Conservation (phyloP, 75 land plant species). For the Chamaecyparis obtusa region DNA sequence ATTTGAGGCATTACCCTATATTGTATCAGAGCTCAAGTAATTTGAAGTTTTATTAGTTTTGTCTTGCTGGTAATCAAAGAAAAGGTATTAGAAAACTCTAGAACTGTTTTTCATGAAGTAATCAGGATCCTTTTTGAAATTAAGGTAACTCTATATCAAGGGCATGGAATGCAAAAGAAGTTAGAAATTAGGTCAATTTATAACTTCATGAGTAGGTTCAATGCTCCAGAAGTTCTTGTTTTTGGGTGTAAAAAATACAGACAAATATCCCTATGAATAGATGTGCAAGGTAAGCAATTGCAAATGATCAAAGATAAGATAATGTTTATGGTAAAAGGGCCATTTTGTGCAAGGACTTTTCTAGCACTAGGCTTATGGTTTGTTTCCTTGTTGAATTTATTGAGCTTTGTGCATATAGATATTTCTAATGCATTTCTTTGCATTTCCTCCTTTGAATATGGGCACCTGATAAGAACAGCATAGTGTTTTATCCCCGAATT, state of each 20-base stretch:
- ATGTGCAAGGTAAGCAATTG: not conserved
- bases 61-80: not conserved
- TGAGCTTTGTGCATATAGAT: not conserved
- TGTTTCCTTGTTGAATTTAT: not conserved
- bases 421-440: not conserved
- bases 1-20: not conserved
- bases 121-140: not conserved
- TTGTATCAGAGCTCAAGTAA: not conserved
- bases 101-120: not conserved
- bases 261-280: not conserved
- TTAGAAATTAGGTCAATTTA: not conserved
- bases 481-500: not conserved
- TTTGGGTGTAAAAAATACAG: not conserved
- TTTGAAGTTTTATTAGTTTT: not conserved
- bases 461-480: not conserved
- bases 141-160: not conserved
- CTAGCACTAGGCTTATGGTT: not conserved
- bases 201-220: not conserved
- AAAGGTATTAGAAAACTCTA: not conserved
- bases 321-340: not conserved
- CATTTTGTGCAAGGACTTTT: not conserved
- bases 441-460: not conserved
- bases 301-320: not conserved
- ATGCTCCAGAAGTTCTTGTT: conserved; percentile 1
- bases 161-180: not conserved